Evolutionary conservation across 2,329 filamentous ascomycete genomes (phyloP).

Genomic region (Aspergillus sp.): DNA sequence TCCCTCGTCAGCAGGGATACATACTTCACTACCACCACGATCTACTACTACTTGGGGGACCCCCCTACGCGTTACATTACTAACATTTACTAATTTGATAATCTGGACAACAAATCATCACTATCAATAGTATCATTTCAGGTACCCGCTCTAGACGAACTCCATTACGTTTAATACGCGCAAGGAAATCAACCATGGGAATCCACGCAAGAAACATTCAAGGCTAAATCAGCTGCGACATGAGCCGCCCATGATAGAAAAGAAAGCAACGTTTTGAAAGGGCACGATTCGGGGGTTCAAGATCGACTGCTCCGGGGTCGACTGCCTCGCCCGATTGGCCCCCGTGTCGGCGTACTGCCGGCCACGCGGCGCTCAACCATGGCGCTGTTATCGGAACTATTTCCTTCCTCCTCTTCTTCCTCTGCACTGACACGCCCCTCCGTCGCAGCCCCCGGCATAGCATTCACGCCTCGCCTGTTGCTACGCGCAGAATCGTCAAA

Average conservation of each 20-base stretch:
- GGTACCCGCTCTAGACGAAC: constrained; percentile 8
- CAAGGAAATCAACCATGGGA: constrained; percentile 1
- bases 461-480: constrained; percentile 12
- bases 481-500: constrained; percentile 21
- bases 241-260: constrained; percentile 11
- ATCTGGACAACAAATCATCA: not conserved
- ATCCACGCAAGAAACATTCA: constrained; percentile 8
- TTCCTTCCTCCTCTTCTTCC: constrained; percentile 22
- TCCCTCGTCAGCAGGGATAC: no score
- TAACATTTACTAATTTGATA: no score
- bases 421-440: constrained; percentile 20
- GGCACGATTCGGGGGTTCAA: constrained; percentile 16
- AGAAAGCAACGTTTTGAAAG: constrained; percentile 9
- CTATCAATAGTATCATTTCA: not conserved
- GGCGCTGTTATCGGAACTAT: constrained; percentile 29
- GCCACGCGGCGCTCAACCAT: constrained; percentile 30
- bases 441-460: constrained; percentile 21
- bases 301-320: constrained; percentile 29
- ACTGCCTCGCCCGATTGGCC: constrained; percentile 21
- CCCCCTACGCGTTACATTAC: not conserved
- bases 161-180: constrained; percentile 12
- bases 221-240: constrained; percentile 12
- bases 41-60: no score
- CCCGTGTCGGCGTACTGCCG: constrained; percentile 23
- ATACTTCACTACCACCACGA: no score